Evolutionary conservation across 345 rosid species (phyloP).

Genomic region (Xanthoceras sorbifolium): DNA sequence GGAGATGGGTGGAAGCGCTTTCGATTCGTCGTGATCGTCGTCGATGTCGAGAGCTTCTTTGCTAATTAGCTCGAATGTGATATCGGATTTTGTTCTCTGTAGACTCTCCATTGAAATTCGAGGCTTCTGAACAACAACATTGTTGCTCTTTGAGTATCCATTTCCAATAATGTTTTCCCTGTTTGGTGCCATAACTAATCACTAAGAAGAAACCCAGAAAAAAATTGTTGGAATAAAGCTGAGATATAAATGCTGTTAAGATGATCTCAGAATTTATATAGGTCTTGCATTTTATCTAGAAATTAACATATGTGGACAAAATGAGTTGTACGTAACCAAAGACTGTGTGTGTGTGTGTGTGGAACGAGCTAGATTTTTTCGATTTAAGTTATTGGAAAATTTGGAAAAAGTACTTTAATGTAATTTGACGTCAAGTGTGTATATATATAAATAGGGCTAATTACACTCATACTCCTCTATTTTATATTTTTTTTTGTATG

Average conservation of each 20-base stretch:
- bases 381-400: constrained; percentile 2
- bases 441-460: too few relatives aligned
- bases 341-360: not conserved
- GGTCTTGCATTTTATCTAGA: constrained; percentile 4
- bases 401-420: not conserved
- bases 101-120: constrained; percentile 46
- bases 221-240: not conserved
- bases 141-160: constrained; percentile 15
- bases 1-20: constrained; percentile 40
- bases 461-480: too few relatives aligned
- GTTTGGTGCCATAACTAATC: constrained; percentile 42
- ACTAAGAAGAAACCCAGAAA: not conserved
- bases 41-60: constrained; percentile 36
- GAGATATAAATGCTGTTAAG: not conserved
- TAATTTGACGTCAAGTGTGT: not conserved
- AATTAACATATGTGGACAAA: constrained; percentile 11
- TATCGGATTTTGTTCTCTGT: constrained; percentile 68
- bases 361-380: constrained; percentile 22
- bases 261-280: constrained; percentile 12
- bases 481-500: too few relatives aligned
- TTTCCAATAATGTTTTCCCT: constrained; percentile 18
- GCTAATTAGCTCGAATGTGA: constrained; percentile 54
- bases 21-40: not conserved
- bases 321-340: not conserved
- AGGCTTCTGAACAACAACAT: constrained; percentile 15